Conservation (phyloP, 2,329 filamentous ascomycete genomes). For the Exophiala aquamarina region DNA sequence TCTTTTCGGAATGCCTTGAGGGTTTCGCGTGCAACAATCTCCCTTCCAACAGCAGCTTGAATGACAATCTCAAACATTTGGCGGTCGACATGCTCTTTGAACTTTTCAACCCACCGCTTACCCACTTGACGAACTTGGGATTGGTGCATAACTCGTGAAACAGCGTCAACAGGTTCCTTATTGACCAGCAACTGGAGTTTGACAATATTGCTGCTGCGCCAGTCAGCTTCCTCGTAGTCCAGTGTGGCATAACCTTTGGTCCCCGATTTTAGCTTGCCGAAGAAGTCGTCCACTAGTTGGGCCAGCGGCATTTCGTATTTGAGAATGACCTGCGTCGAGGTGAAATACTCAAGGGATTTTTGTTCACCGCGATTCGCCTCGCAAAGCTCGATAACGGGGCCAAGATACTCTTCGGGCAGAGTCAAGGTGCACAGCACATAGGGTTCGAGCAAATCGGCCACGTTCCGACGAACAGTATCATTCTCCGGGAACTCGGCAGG, state of each 20-base stretch:
- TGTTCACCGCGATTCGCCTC: slow-evolving; percentile 87
- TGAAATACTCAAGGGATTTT: slow-evolving; percentile 86
- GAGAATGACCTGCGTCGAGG: slow-evolving; percentile 86
- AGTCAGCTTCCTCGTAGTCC: slow-evolving; percentile 95
- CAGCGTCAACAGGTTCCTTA: slow-evolving; percentile 87
- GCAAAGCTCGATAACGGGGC: slow-evolving; percentile 91
- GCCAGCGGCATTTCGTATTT: slow-evolving; percentile 87
- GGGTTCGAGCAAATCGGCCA: slow-evolving; percentile 66
- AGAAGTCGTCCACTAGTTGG: slow-evolving; percentile 93
- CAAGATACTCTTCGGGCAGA: slow-evolving; percentile 89
- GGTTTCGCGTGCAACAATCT: slow-evolving; percentile 86
- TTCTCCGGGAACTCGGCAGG: slow-evolving; percentile 85
- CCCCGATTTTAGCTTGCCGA: slow-evolving; percentile 89
- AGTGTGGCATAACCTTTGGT: slow-evolving; percentile 95
- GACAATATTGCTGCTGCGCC: slow-evolving; percentile 73
- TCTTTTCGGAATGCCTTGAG: slow-evolving; percentile 97
- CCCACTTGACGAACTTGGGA: slow-evolving; percentile 81
- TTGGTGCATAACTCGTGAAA: slow-evolving; percentile 82
- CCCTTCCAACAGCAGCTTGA: slow-evolving; percentile 79
- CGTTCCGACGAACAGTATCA: slow-evolving; percentile 54
- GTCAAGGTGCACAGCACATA: slow-evolving; percentile 84
- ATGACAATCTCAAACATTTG: slow-evolving; percentile 98
- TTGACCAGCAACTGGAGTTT: slow-evolving; percentile 95
- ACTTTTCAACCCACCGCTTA: slow-evolving; percentile 86
- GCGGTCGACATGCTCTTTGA: slow-evolving; percentile 93